phyloP scores from a whole-genome alignment of 2,329 filamentous ascomycete species.

The Colletotrichum sp. region DNA sequence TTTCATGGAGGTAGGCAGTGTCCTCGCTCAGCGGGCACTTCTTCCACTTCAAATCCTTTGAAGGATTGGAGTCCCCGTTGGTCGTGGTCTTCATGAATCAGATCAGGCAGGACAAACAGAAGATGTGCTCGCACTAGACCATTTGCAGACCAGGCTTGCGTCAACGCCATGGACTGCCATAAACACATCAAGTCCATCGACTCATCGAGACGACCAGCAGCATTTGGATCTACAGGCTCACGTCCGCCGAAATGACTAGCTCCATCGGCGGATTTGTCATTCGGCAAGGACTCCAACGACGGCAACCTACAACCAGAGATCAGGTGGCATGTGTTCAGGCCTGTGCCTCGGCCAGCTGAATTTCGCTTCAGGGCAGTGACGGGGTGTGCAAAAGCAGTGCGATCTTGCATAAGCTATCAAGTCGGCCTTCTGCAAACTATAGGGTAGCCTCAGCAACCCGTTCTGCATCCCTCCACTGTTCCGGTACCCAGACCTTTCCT shows the following conservation, averaged over 20 bases:
- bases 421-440: not conserved
- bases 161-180: conserved; percentile 42
- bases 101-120: conserved; percentile 91
- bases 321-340: not conserved
- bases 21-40: conserved; percentile 98
- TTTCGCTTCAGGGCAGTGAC: not conserved
- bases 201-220: not conserved
- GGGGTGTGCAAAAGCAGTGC: not conserved
- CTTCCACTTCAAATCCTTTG: conserved; percentile 82
- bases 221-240: not conserved
- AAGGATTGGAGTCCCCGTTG: conserved; percentile 68
- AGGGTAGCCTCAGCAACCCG: not conserved
- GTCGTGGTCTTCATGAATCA: conserved; percentile 90
- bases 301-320: too few species aligned
- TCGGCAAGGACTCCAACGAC: not conserved
- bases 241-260: not conserved
- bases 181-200: conserved; percentile 42
- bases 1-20: conserved; percentile 41
- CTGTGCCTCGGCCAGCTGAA: not conserved
- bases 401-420: not conserved
- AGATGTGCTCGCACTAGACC: conserved; percentile 97
- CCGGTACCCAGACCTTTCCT: not conserved
- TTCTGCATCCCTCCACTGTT: not conserved
- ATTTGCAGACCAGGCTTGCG: conserved; percentile 80
- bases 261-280: not conserved